Evolutionary conservation across 495 filamentous ascomycete species (phyloP), one percentile per base, ranked within the genome.

Genomic region (Annulohypoxylon nitens): DNA sequence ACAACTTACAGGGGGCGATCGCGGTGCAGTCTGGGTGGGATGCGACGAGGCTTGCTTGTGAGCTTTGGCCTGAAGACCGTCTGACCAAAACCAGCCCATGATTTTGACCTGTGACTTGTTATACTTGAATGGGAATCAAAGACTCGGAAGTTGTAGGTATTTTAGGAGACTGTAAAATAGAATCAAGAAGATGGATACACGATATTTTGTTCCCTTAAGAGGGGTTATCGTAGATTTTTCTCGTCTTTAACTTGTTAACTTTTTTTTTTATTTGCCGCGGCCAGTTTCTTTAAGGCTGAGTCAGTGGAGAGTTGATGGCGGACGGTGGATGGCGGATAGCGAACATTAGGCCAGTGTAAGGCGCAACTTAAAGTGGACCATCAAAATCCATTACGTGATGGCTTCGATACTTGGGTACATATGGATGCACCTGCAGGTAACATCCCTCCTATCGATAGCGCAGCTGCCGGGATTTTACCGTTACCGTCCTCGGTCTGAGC

Each of bases 1-100:
- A 50, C 4, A 71, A 86, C 91, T 81, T 88, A 97, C 94, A 34
- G 95, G 93, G 75, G 84, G 83, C 16, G 78, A 64, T 78, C 90
- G 91, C 53, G 83, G 78, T 50, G 79, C 81, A 78, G 78, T 70
- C 66, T 51, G 72, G 59, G 72, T 12, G 33, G 39, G 69, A 69
- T 76, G 71, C 51, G 76, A 73, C 45, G 60, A 68, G 50, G 61
- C n/a, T 43, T 76, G 73, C 55, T 80, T 71, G 71, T 75, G 74
- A 36, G 70, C 81, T 69, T 81, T 69, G 20, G 87, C 78, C 51
- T 83, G 63, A 79, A 80, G 69, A 78, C 88, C 78, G 72, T 99
- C 94, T 81, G 94, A 92, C 96, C 96, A 99, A 75, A 99, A 99
- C 97, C 97, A 99, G 70, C 96, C 96, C 96, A 99, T 98, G 50